A percentile compares a stretch with the other conserved stretches of the same genome.
These are phyloP conservation scores for Hyphopichia burtonii DNA, from an alignment of 1,139 yeast genomes.

Conservation along the genomic window DNA sequence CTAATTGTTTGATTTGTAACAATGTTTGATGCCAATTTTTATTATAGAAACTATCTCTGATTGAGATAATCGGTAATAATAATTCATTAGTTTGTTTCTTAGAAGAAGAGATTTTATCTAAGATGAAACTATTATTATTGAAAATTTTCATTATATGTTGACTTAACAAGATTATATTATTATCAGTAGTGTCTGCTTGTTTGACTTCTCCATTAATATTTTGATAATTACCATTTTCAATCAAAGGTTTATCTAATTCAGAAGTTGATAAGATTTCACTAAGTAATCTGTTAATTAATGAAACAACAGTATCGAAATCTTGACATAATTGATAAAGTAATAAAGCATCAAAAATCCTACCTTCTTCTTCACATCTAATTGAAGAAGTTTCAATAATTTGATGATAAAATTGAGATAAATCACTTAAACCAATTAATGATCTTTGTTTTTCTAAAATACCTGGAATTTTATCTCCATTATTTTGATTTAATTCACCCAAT, in stretches of 20 bases:
- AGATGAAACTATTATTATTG: conserved; percentile 50
- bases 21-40: conserved; percentile 66
- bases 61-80: conserved; percentile 63
- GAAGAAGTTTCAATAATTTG: conserved; percentile 86
- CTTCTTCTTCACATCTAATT: conserved; percentile 85
- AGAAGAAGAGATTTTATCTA: conserved; percentile 41
- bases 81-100: conserved; percentile 63
- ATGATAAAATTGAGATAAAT: conserved; percentile 46
- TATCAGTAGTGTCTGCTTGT: conserved; percentile 34
- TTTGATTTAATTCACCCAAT: conserved; percentile 70
- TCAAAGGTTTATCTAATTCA: conserved; percentile 66
- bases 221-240: conserved; percentile 35
- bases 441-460: conserved; percentile 85
- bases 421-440: conserved; percentile 58
- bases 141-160: conserved; percentile 55
- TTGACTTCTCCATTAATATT: conserved; percentile 19
- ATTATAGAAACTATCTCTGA: conserved; percentile 59
- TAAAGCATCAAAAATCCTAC: conserved; percentile 83
- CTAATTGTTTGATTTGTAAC: conserved; percentile 54
- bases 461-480: conserved; percentile 74
- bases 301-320: conserved; percentile 83
- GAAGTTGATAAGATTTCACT: conserved; percentile 78
- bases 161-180: conserved; percentile 56
- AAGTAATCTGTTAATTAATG: conserved; percentile 69
- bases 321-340: conserved; percentile 84